Conservation (phyloP, 345 rosid species). For the Garcia nutans region DNA sequence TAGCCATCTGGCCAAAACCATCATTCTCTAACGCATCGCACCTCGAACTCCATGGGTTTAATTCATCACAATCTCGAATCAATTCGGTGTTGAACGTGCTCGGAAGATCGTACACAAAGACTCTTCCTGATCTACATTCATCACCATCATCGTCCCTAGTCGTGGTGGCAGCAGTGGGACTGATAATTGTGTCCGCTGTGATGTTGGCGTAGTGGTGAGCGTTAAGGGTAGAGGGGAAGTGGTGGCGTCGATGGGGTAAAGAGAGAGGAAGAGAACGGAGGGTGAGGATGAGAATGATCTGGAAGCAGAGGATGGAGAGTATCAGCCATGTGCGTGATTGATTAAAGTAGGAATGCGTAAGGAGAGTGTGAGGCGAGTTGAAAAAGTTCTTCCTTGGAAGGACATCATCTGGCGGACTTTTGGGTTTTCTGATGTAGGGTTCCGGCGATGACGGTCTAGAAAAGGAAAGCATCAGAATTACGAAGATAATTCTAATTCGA, state of each 20-base stretch:
- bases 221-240: background rate
- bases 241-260: constrained; percentile 21
- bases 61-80: constrained; percentile 57
- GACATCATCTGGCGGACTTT: constrained; percentile 23
- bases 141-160: constrained; percentile 18
- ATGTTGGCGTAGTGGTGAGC: constrained; percentile 32
- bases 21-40: constrained; percentile 67
- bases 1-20: constrained; percentile 68
- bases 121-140: constrained; percentile 53
- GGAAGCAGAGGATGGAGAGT: constrained; percentile 52
- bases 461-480: constrained; percentile 48
- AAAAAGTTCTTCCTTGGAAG: constrained; percentile 41
- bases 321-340: constrained; percentile 63
- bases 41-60: constrained; percentile 89
- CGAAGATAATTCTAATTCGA: background rate
- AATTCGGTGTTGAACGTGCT: constrained; percentile 62
- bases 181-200: constrained; percentile 7
- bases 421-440: constrained; percentile 34
- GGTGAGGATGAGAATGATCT: constrained; percentile 55
- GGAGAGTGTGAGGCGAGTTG: constrained; percentile 34
- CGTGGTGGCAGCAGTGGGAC: constrained; percentile 4
- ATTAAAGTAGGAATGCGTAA: constrained; percentile 31
- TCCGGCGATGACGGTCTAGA: constrained; percentile 48
- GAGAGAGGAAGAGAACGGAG: constrained; percentile 52
- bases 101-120: constrained; percentile 81